phyloP scores from a whole-genome alignment of 1,284 basidiomycete species.

The Ganoderma multipileum region DNA sequence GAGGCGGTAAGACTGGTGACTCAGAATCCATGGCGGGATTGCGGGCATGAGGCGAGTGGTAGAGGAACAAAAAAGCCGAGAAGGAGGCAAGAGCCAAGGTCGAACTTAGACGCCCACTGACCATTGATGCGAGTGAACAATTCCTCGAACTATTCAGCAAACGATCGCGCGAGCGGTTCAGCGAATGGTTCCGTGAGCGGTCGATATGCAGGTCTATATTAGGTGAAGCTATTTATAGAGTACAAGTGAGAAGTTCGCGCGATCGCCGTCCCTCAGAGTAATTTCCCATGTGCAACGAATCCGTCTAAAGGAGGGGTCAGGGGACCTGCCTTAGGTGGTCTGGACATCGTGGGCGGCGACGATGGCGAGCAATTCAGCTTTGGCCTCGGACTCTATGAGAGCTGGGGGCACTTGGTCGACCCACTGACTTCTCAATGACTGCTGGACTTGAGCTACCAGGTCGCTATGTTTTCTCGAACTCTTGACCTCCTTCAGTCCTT shows the following conservation, averaged over 20 bases:
- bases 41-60: too few relatives aligned
- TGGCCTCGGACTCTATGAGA: background rate
- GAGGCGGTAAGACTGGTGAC: background rate
- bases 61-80: too few relatives aligned
- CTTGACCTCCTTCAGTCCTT: background rate
- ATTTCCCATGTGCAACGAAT: background rate
- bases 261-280: background rate
- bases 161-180: background rate
- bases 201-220: background rate
- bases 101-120: too few relatives aligned
- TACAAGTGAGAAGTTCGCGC: background rate
- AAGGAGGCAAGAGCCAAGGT: too few relatives aligned
- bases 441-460: background rate
- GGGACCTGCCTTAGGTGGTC: too few relatives aligned
- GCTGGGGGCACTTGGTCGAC: background rate
- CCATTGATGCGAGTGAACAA: too few relatives aligned
- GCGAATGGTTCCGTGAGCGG: background rate
- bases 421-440: background rate
- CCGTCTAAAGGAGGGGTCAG: background rate
- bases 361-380: background rate
- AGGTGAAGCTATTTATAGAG: background rate
- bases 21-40: background rate
- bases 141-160: background rate
- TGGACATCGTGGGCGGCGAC: background rate
- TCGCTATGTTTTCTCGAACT: background rate